Base-by-base conservation (phyloP, 352 stramenopile species). In the Pythium periplocum region DNA sequence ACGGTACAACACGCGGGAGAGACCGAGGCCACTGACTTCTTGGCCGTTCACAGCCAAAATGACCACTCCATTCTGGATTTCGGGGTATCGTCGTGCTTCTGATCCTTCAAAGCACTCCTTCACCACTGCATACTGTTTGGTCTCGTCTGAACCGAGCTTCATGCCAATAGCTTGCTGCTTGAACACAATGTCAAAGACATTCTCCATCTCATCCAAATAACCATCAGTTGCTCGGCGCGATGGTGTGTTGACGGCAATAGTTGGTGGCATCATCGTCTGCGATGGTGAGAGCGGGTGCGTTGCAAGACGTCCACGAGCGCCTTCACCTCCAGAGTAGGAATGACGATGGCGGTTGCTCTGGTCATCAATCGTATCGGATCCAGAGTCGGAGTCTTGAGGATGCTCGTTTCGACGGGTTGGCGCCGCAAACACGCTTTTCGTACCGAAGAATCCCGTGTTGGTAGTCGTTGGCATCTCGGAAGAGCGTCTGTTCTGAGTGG, bases 131-230 rank as follows among this genome's bases (percentile, higher is more conserved):
- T 86, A 93, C 60, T 83, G 80, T 59, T 74, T 77, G 31, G 54
- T 68, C 35, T 88, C 78, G 53, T 93, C 83, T 3, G 73, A 64
- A 6, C 75, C 79, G 36, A 93, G 78, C 58, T 90, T 90, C 74
- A 93, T 83, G 6, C 82, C 82, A 59, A 93, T 90, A 26, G 80
- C 64, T 48, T 90, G 81, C 62, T 93, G 79, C 63, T 87, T 89
- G 68, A 93, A 93, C 37, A 93, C 82, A 59, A 93, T 83, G 53
- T 93, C 82, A 43, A 93, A 93, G 9, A 91, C 72, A 43, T 81
- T 83, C 31, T 90, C 75, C 62, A 93, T 79, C 26, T 73, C 70
- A 40, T 91, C 69, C 30, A 87, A 42, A 4, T 57, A 50, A 4
- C 77, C 84, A 7, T 64, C 59, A 30, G 43, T 48, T 31, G 43